Conservation (phyloP, 2,329 filamentous ascomycete species). For the Endoconidiophora laricicola region DNA sequence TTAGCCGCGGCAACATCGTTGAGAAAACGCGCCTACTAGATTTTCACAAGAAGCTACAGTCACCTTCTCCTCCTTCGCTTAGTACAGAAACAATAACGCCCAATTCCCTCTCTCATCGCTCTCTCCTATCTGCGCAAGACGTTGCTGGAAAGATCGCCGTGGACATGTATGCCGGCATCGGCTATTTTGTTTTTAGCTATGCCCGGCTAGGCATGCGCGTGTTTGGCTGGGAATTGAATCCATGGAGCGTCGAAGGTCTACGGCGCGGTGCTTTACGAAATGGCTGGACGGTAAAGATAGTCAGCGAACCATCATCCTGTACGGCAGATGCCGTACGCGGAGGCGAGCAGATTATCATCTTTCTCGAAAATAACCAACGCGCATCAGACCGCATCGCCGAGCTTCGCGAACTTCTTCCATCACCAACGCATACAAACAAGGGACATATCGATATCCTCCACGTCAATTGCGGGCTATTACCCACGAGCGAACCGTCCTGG, state of each 20-base stretch:
- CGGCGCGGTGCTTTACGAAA: constrained; percentile 56
- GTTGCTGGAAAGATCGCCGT: constrained; percentile 29
- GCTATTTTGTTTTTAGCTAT: constrained; percentile 85
- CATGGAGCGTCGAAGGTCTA: constrained; percentile 72
- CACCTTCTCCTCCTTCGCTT: too few relatives aligned
- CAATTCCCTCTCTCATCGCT: constrained; percentile 1
- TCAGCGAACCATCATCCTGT: background rate
- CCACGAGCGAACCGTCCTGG: constrained; percentile 40
- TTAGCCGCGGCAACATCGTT: constrained; percentile 74
- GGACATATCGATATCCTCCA: constrained; percentile 28
- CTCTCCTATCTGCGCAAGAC: background rate
- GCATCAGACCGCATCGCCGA: constrained; percentile 28
- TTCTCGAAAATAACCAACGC: constrained; percentile 49
- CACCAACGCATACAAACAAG: constrained; percentile 7
- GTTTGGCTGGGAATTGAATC: constrained; percentile 80
- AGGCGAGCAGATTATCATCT: constrained; percentile 44
- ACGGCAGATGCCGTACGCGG: constrained; percentile 23
- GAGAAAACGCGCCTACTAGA: constrained; percentile 66
- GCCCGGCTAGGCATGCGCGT: constrained; percentile 53
- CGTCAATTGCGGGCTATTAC: constrained; percentile 47
- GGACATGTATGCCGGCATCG: constrained; percentile 84
- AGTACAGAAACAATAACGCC: background rate
- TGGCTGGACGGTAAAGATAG: constrained; percentile 43
- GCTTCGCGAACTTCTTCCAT: constrained; percentile 17
- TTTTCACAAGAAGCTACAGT: constrained; percentile 23